Evolutionary conservation across 2,329 filamentous ascomycete genomes (phyloP), one percentile per base, ranked within the genome.

Genomic region (Macrophomina phaseolina): DNA sequence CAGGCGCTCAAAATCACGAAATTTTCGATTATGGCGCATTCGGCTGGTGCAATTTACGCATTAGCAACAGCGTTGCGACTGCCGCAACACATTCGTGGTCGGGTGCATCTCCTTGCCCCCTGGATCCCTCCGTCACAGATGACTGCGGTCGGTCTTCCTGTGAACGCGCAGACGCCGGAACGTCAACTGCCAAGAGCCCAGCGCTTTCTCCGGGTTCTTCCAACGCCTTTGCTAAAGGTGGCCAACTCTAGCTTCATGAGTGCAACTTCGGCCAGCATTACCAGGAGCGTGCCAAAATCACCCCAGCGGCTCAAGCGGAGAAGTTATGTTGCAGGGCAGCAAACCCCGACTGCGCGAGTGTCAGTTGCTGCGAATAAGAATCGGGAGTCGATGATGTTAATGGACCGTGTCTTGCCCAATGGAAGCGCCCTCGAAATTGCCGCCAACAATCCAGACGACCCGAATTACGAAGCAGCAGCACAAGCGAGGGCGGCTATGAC

Each of bases 241-340:
- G 95, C 95, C 64, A 99, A 98, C 78, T 95, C 93, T 51, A 94
- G 91, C 67, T 97, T 98, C 80, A 94, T 99, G 89, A 91, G 89
- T 32, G 91, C 93, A 3, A 97, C 94, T 0, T 96, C 91, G 76
- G 92, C 91, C 60, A 94, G 91, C 69, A 89, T 97, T 69, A 92
- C 71, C 71, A 81, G 73, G 90, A 91, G 78, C 83, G 73, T 76
- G 4, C 75, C 76, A 6, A 78, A 77, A 64, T 72, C 73, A 2
- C 67, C 68, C 32, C 32, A 72, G 61, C 65, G 65, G n/a, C 34
- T 53, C 52, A 65, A 64, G 67, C 64, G 46, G 28, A 64, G 73
- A 71, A 65, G 72, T 75, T 68, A 75, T 63, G 40, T 66, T 48
- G 36, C 65, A 51, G 42, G 12, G 30, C 61, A 68, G 60, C 67